Conservation (phyloP, 2,329 filamentous ascomycete genomes). For the Cyphellophora europaea region DNA sequence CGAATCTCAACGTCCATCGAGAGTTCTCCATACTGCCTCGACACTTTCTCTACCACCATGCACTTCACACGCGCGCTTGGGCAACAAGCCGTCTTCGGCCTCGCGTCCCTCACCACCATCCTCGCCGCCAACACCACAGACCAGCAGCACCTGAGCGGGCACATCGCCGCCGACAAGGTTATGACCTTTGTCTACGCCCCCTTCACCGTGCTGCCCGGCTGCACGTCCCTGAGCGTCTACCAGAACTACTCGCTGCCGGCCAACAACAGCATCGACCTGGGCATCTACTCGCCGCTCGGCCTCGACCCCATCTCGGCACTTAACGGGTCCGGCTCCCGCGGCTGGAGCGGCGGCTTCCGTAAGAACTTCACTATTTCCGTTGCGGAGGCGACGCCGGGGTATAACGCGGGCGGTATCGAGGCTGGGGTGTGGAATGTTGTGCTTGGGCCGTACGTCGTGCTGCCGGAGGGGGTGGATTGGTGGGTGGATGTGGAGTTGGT, state of each 20-base stretch:
- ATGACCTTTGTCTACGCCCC: constrained; percentile 18
- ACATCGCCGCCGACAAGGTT: constrained; percentile 14
- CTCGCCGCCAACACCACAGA: no score
- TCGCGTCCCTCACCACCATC: no score
- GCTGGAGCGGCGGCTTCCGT: constrained; percentile 14
- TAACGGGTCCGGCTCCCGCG: constrained; percentile 9
- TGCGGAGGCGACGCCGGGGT: constrained; percentile 16
- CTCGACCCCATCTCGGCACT: constrained; percentile 21
- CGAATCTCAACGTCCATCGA: no score
- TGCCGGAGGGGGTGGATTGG: constrained; percentile 16
- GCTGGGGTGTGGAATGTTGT: constrained; percentile 18
- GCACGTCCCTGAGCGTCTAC: constrained; percentile 15
- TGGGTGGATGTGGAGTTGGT: constrained; percentile 10
- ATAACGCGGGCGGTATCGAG: constrained; percentile 15
- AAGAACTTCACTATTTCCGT: constrained; percentile 19
- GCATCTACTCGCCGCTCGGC: constrained; percentile 16
- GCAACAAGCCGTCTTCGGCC: no score
- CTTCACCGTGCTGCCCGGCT: constrained; percentile 14
- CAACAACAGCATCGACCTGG: constrained; percentile 17
- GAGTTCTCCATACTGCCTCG: no score
- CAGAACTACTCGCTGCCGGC: constrained; percentile 15
- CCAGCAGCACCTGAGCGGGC: constrained; percentile 16
- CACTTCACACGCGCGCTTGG: no score
- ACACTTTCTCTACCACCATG: no score
- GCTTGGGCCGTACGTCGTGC: constrained; percentile 16